Evolutionary conservation across 768 basidiomycete genomes (phyloP), one percentile per base, ranked within the genome.

Genomic region (Boletus rubescentipes): DNA sequence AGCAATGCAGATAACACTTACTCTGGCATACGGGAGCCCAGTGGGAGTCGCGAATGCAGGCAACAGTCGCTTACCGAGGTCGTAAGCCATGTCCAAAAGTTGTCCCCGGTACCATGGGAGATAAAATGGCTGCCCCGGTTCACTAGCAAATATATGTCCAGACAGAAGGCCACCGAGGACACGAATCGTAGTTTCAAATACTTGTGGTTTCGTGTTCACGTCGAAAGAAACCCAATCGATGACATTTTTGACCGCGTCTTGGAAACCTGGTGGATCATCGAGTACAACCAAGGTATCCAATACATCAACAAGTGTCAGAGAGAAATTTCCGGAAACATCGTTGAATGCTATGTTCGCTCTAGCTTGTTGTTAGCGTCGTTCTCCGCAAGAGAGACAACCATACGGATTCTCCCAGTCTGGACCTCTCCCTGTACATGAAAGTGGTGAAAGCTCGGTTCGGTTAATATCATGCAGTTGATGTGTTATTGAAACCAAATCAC

Each of bases 151-250:
- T 47, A 87, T 82, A 62, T 94, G 93, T 23, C 84, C 93, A 8
- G 91, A 92, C 14, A 94, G 69, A 35, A 99, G 79, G 5, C 93
- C 93, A 4, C 97, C 97, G 9, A 99, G 75, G 7, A 94, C 92
- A 26, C 95, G 85, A 51, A 98, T 98, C 1, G 92, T 98, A 10
- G 91, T 91, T 75, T 99, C 96, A 65, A 99, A 99, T 5, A 98
- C 89, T 78, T 99, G 96, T n/a, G 97, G 93, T 70, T 86, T 92
- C 38, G 92, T 93, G 71, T 98, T 87, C 53, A 93, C 88, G 66
- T 98, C 91, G 69, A 97, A 98, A 1, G 86, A 86, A 36, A 97
- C 90, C 79, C 82, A 85, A 49, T 84, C 72, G 46, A 96, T 87
- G 49, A 93, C 82, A 57, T 89, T 83, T 54, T 81, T 83, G 47